phyloP scores from a whole-genome alignment of 345 rosid species.

The Luvunga scandens region DNA sequence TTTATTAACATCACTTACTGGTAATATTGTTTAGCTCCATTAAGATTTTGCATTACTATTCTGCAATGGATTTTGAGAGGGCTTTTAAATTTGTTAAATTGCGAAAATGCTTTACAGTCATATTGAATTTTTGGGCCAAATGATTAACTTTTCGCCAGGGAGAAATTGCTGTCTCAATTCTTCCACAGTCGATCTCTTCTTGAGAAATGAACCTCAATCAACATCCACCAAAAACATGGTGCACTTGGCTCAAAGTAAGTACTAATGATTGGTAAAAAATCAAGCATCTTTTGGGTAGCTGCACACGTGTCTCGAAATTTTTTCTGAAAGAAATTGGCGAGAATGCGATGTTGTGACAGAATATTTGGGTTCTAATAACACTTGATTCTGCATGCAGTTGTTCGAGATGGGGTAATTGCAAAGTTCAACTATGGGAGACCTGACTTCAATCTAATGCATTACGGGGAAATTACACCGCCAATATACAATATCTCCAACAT shows the following conservation, averaged over 20 bases:
- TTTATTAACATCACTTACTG: constrained; percentile 60
- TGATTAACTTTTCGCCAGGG: constrained; percentile 34
- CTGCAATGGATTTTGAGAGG: neutral
- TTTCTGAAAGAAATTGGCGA: too few relatives aligned
- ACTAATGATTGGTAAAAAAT: too few relatives aligned
- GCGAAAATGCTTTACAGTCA: neutral
- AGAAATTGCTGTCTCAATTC: constrained; percentile 81
- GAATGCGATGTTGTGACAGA: too few relatives aligned
- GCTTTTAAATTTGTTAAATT: neutral
- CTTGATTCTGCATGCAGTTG: constrained; percentile 39
- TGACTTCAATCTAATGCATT: constrained; percentile 45
- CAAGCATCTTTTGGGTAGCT: too few relatives aligned
- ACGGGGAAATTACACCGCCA: constrained; percentile 65
- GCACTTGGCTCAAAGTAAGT: constrained; percentile 85
- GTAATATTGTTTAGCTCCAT: constrained; percentile 23
- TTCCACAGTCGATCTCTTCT: constrained; percentile 54
- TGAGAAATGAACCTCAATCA: constrained; percentile 71
- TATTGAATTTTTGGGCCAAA: neutral
- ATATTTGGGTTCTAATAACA: too few relatives aligned
- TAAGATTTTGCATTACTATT: neutral
- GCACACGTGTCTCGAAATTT: too few relatives aligned
- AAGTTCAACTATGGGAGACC: constrained; percentile 73
- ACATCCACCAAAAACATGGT: constrained; percentile 83
- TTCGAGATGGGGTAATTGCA: constrained; percentile 54
- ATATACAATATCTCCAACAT: constrained; percentile 74